Evolutionary conservation across 139 green algal species (phyloP).

Genomic region (Micractinium sp.): DNA sequence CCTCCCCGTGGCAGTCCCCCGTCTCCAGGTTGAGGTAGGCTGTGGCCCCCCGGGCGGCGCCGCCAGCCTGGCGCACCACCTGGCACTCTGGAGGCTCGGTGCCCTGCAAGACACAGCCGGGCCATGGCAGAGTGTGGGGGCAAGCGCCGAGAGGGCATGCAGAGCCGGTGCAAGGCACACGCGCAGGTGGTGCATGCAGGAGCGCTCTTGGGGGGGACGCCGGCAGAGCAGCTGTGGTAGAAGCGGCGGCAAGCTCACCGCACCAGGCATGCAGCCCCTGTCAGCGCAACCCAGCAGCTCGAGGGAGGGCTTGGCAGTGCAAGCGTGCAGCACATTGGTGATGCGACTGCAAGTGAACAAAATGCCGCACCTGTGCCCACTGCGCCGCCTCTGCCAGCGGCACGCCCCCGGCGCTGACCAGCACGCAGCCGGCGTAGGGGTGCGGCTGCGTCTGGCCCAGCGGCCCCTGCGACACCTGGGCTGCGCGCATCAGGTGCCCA

Average conservation of each 20-base stretch:
- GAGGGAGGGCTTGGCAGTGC: not conserved
- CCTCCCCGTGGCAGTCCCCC: slow-evolving; percentile 89
- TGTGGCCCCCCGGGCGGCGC: slow-evolving; percentile 58
- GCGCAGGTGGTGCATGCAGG: not conserved
- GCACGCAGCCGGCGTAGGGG: slow-evolving; percentile 81
- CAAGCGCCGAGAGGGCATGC: not conserved
- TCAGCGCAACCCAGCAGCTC: not conserved
- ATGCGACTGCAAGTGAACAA: not conserved
- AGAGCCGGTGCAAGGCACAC: not conserved
- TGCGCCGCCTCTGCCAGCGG: slow-evolving; percentile 62
- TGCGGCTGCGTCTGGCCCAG: slow-evolving; percentile 76
- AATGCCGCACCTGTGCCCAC: slow-evolving; percentile 66
- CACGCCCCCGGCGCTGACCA: slow-evolving; percentile 58
- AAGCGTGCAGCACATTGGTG: not conserved
- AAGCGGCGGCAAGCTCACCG: too few species aligned
- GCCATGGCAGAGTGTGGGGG: not conserved
- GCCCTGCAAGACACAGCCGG: slow-evolving; percentile 57
- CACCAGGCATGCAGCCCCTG: not conserved
- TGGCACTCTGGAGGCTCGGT: slow-evolving; percentile 71
- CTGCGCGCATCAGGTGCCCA: slow-evolving; percentile 15
- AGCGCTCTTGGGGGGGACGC: too few species aligned
- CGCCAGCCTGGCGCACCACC: slow-evolving; percentile 51
- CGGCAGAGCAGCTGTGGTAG: not conserved
- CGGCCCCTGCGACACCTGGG: slow-evolving; percentile 9
- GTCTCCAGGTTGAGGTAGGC: slow-evolving; percentile 96